phyloP scores from a whole-genome alignment of 495 filamentous ascomycete species.

The Penicillium pancosmium region DNA sequence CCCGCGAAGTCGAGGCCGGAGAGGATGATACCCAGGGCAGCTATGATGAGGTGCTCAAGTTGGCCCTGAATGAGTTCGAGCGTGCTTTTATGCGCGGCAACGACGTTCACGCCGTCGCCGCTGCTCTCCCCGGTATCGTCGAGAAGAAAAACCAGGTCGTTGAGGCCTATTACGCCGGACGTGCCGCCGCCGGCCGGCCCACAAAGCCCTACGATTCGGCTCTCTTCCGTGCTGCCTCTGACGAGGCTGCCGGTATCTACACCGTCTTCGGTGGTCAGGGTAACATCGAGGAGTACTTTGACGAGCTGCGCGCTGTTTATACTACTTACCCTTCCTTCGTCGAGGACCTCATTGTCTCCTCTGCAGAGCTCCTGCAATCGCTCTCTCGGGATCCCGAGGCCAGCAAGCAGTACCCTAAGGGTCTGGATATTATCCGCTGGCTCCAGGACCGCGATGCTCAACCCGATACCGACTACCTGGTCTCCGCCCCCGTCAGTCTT shows the following conservation, averaged over 20 bases:
- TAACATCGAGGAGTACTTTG: conserved; percentile 99
- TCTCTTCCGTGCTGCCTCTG: conserved; percentile 82
- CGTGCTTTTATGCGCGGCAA: conserved; percentile 92
- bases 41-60: conserved; percentile 84
- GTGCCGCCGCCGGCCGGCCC: conserved; percentile 76
- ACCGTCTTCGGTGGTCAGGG: conserved; percentile 98
- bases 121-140: conserved; percentile 81
- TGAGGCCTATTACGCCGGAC: conserved; percentile 85
- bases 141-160: conserved; percentile 88
- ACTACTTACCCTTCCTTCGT: conserved; percentile 88
- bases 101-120: conserved; percentile 89
- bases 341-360: conserved; percentile 75
- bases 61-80: conserved; percentile 93
- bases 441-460: conserved; percentile 82
- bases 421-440: conserved; percentile 92
- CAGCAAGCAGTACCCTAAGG: conserved; percentile 94
- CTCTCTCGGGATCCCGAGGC: conserved; percentile 85
- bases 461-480: conserved; percentile 92
- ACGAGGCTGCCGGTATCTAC: conserved; percentile 78
- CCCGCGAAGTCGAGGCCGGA: conserved; percentile 81
- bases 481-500: conserved; percentile 95
- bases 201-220: conserved; percentile 92
- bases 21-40: conserved; percentile 85
- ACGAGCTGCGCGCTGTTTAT: conserved; percentile 90
- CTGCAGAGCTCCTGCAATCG: conserved; percentile 78